Percentiles rank a stretch among this genome's conserved stretches.
phyloP scores from a whole-genome alignment of 495 filamentous ascomycete species.

The Mycothermus thermophilus region DNA sequence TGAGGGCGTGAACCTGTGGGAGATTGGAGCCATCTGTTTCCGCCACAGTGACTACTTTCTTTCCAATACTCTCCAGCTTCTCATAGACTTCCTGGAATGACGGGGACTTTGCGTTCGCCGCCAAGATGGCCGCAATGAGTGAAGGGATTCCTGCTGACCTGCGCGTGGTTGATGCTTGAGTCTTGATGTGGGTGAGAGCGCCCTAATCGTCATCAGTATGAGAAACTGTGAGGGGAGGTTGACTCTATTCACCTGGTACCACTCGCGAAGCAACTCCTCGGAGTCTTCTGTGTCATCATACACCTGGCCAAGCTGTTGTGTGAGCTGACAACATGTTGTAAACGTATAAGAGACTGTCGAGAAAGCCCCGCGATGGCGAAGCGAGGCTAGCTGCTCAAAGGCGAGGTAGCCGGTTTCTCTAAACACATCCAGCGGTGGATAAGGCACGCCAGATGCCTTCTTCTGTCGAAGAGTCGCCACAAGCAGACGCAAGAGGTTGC shows the following conservation, averaged over 20 bases:
- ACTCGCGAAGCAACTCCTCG: slow-evolving; percentile 33
- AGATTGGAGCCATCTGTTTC: slow-evolving; percentile 52
- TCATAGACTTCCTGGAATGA: slow-evolving; percentile 40
- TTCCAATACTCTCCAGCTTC: slow-evolving; percentile 40
- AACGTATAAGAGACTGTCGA: slow-evolving; percentile 87
- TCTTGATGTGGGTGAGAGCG: slow-evolving; percentile 48
- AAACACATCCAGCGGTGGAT: slow-evolving; percentile 32
- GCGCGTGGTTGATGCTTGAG: slow-evolving; percentile 67
- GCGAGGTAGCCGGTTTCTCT: slow-evolving; percentile 49
- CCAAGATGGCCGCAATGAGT: slow-evolving; percentile 62
- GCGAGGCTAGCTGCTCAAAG: slow-evolving; percentile 65
- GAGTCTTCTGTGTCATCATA: slow-evolving; percentile 20
- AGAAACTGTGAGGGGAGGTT: background rate
- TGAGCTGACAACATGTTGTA: slow-evolving; percentile 53
- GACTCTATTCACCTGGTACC: slow-evolving; percentile 50
- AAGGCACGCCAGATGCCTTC: slow-evolving; percentile 19
- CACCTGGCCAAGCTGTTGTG: slow-evolving; percentile 28
- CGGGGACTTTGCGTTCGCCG: slow-evolving; percentile 35
- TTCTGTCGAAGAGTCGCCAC: slow-evolving; percentile 28
- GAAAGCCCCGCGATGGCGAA: slow-evolving; percentile 87
- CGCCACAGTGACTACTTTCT: slow-evolving; percentile 31
- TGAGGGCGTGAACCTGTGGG: slow-evolving; percentile 87
- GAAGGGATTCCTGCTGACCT: slow-evolving; percentile 85
- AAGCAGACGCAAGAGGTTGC: slow-evolving; percentile 44
- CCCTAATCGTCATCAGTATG: slow-evolving; percentile 29